Conservation (phyloP, 192 early-diverging fungal species). For the Podila horticola region DNA sequence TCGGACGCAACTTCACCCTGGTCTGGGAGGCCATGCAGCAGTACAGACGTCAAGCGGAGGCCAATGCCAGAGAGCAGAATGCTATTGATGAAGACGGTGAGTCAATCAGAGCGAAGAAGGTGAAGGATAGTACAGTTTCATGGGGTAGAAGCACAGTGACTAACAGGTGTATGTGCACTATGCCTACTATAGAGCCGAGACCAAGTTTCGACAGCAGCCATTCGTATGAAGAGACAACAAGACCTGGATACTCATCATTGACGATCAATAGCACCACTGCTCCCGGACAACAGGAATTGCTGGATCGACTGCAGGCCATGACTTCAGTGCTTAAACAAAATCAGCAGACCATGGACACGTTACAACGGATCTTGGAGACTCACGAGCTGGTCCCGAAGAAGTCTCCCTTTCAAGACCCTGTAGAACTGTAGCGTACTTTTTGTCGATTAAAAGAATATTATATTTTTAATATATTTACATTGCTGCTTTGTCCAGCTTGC, state of each 20-base stretch:
- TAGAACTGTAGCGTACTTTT: not conserved
- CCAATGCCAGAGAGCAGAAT: conserved; percentile 9
- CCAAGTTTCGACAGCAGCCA: conserved; percentile 45
- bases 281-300: conserved; percentile 13
- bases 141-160: not conserved
- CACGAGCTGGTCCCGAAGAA: conserved; percentile 19
- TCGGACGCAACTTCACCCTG: conserved; percentile 80
- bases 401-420: conserved; percentile 14
- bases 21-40: conserved; percentile 79
- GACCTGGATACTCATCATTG: conserved; percentile 34
- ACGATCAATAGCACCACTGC: not conserved
- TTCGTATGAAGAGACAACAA: conserved; percentile 28
- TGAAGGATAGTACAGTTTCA: not conserved
- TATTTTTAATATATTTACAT: not conserved
- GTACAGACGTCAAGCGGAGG: conserved; percentile 21
- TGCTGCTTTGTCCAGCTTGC: no score
- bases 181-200: conserved; percentile 10
- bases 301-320: conserved; percentile 19
- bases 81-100: not conserved
- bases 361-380: conserved; percentile 12
- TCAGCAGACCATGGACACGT: conserved; percentile 14
- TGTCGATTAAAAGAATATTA: not conserved
- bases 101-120: no score
- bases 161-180: not conserved
- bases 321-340: conserved; percentile 17